phyloP scores from a whole-genome alignment of 2,329 filamentous ascomycete species.

The Apiospora sp. region DNA sequence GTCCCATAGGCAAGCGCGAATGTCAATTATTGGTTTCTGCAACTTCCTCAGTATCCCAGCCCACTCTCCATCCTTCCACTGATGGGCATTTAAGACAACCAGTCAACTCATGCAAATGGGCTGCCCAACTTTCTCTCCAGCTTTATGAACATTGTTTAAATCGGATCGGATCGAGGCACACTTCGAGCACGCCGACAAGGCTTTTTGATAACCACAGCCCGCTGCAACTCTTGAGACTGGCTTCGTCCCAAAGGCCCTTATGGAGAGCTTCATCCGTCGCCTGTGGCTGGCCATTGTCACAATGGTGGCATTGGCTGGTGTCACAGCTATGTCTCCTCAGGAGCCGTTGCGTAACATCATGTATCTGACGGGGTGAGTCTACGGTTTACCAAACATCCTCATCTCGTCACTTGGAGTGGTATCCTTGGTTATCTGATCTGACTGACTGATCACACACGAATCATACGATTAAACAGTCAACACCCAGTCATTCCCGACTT shows the following conservation, averaged over 20 bases:
- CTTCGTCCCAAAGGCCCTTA: background rate
- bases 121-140: no score
- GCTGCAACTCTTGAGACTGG: background rate
- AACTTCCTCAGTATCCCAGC: background rate
- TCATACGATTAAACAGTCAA: conserved; percentile 34
- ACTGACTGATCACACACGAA: background rate
- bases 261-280: background rate
- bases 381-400: background rate
- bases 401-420: background rate
- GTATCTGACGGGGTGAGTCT: conserved; percentile 43
- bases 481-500: conserved; percentile 39
- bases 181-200: no score
- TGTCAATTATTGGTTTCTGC: background rate
- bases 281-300: background rate
- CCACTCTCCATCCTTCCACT: background rate
- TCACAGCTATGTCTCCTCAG: background rate
- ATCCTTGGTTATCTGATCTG: background rate
- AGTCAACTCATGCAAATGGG: background rate
- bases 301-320: background rate
- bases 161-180: no score
- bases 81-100: background rate
- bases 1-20: background rate
- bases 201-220: background rate
- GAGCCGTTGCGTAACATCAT: conserved; percentile 41
- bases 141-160: no score